Base-by-base conservation (phyloP, 2,329 filamentous ascomycete species). In the Penicillium sclerotiorum region DNA sequence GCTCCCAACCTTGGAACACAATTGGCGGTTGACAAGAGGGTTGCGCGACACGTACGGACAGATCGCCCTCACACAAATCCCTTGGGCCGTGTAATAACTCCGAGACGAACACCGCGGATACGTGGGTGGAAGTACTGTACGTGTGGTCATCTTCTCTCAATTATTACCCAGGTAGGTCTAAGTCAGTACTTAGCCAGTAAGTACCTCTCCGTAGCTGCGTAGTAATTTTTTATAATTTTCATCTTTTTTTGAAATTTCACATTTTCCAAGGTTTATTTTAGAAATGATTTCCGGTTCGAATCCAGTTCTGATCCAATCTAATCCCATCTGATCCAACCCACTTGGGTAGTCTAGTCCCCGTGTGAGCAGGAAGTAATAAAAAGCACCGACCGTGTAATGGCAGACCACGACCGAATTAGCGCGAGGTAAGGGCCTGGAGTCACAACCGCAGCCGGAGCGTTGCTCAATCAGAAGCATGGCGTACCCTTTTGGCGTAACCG, bases 401-500 rank as follows among this genome's bases (percentile, higher is more conserved):
- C 36, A 40, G 7, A 15, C 32, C 39, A 21, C 44, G 46, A 47
- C 18, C 18, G 18, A 49, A 45, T 46, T 53, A 55, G 50, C 42
- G 47, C 41, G 46, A 53, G 50, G 53, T 41, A 56, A 56, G 53
- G 53, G 47, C 41, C 28, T 53, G 32, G 18, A 45, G 39, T 45
- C 28, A 32, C 23, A 43, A 40, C 45, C 28, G 38, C 30, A 36
- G 45, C 21, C 33, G 42, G 32, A 48, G 27, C 45, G 48, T 58
- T 52, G 56, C 57, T 60, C 50, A 50, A 48, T 51, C 51, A 50
- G 46, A 41, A 57, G 55, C 45, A 41, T 51, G 50, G 58, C 54
- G 45, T 52, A 46, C 37, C 43, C 44, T 53, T 47, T 53, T 51
- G 22, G 49, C 47, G 49, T 49, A 57, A 57, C 56, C 53, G 37